A percentile compares a stretch with the other conserved stretches of the same genome.
Conservation (phyloP, 371 early-diverging fungal species). For the Mucor mucedo region DNA sequence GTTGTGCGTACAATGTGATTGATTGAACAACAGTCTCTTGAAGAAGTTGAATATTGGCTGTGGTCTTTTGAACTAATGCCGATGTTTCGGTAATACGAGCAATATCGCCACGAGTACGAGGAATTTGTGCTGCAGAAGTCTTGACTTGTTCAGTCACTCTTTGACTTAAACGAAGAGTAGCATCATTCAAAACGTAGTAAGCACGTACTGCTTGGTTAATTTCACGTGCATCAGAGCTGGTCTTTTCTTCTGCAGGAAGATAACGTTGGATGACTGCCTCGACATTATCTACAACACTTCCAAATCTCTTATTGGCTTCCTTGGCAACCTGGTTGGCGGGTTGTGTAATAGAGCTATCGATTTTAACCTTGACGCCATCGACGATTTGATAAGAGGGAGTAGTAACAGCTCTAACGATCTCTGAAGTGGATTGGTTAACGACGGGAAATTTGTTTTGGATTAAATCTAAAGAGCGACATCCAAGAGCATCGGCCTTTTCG, state of each 20-base stretch:
- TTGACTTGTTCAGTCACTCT: conserved; percentile 39
- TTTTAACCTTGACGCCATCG: conserved; percentile 42
- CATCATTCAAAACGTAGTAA: conserved; percentile 39
- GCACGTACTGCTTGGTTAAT: conserved; percentile 50
- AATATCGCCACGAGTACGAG: conserved; percentile 45
- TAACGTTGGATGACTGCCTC: conserved; percentile 59
- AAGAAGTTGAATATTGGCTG: conserved; percentile 37
- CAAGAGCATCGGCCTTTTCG: conserved; percentile 65
- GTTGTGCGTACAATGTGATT: conserved; percentile 36
- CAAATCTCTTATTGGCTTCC: conserved; percentile 54
- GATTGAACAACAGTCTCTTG: conserved; percentile 39
- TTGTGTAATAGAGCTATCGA: conserved; percentile 51
- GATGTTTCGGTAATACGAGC: conserved; percentile 36
- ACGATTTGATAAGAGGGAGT: conserved; percentile 33
- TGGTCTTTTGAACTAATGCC: conserved; percentile 36
- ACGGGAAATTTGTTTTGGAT: conserved; percentile 71
- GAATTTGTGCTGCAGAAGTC: conserved; percentile 26
- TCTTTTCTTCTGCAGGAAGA: conserved; percentile 39
- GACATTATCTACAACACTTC: conserved; percentile 51
- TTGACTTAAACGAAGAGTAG: conserved; percentile 37
- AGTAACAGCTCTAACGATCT: conserved; percentile 60
- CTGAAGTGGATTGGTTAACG: conserved; percentile 64
- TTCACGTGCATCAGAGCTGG: conserved; percentile 36
- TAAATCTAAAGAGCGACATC: conserved; percentile 72
- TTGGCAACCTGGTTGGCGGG: conserved; percentile 53